Base-by-base conservation (phyloP, 2,329 filamentous ascomycete genomes). In the Dendrostoma leiphaemia region DNA sequence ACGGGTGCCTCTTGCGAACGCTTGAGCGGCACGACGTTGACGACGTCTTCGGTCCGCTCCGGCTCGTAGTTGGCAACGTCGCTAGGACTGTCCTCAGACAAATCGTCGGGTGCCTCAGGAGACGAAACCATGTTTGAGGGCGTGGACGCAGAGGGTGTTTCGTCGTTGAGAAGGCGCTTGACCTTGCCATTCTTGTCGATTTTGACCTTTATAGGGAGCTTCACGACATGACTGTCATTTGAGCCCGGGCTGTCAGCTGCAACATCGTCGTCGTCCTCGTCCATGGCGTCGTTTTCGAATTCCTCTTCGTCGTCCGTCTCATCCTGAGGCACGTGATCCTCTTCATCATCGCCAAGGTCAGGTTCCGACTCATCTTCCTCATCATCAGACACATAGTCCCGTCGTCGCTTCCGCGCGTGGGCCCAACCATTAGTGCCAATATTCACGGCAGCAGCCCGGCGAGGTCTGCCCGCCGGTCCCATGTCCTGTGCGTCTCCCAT, bases 311-410 rank as follows among this genome's bases (percentile, higher is more conserved):
- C 74, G 3, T 86, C 84, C 7, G 81, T 78, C 8, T 75, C 74
- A 41, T 81, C 81, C 49, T 82, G 77, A 0, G 83, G 81, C 17
- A 86, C 77, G 49, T 89, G 85, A 6, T 86, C 86, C 24, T 85
- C 84, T 82, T 88, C 88, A 54, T 91, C 89, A 52, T 88, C 89
- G 10, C 86, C 89, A 48, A 88, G 86, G 41, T 91, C 86, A 66
- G 85, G 90, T 60, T 90, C 87, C 57, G 84, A 85, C 50, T 86
- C 86, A 6, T 85, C 85, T 8, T 90, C 83, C 19, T 75, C 75
- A 28, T 75, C 84, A 77, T 84, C 63, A 34, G 80, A 79, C 54
- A 84, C 80, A 64, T 86, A 84, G 32, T 76, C 76, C 63, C 75
- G 78, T 44, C 60, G 69, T 67, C 72, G 60, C 71, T 78, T 67